These are phyloP conservation scores for Kluyveromyces siamensis DNA, from an alignment of 805 yeast genomes.

Conservation along the genomic window DNA sequence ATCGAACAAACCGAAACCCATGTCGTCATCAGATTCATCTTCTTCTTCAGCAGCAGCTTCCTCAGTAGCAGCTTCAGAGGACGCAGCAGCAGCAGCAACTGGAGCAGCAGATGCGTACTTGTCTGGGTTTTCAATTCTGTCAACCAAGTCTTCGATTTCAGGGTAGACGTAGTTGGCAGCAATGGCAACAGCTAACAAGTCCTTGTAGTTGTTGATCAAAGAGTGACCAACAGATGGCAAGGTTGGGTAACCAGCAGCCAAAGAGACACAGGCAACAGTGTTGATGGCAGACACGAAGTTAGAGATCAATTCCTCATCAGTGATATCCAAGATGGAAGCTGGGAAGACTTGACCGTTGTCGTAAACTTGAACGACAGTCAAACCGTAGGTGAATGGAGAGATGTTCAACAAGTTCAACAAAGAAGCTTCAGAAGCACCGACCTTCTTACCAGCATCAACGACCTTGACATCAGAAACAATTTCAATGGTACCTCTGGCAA, in stretches of 20 bases:
- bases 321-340: constrained; percentile 92
- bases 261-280: constrained; percentile 91
- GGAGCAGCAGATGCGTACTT: constrained; percentile 99
- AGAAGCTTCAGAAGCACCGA: constrained; percentile 99
- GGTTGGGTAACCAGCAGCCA: constrained; percentile 99
- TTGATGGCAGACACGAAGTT: constrained; percentile 90
- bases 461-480: constrained; percentile 95
- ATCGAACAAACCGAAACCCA: constrained; percentile 99
- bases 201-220: constrained; percentile 98
- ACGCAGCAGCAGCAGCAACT: constrained; percentile 80
- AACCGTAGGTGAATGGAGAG: constrained; percentile 99
- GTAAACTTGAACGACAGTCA: constrained; percentile 93
- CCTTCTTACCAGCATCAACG: constrained; percentile 75
- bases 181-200: constrained; percentile 92
- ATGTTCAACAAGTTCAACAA: constrained; percentile 98
- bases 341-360: constrained; percentile 99
- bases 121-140: constrained; percentile 99
- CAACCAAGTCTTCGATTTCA: constrained; percentile 98
- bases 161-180: constrained; percentile 99
- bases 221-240: constrained; percentile 99
- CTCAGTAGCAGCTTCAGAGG: constrained; percentile 48
- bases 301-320: constrained; percentile 89
- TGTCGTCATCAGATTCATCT: constrained; percentile 58
- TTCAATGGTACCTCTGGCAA: constrained; percentile 99
- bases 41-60: constrained; percentile 68